A percentile compares a stretch with the other conserved stretches of the same genome.
These are phyloP conservation scores for Xerocomellus intermedius DNA, from an alignment of 768 basidiomycete genomes.

Conservation along the genomic window DNA sequence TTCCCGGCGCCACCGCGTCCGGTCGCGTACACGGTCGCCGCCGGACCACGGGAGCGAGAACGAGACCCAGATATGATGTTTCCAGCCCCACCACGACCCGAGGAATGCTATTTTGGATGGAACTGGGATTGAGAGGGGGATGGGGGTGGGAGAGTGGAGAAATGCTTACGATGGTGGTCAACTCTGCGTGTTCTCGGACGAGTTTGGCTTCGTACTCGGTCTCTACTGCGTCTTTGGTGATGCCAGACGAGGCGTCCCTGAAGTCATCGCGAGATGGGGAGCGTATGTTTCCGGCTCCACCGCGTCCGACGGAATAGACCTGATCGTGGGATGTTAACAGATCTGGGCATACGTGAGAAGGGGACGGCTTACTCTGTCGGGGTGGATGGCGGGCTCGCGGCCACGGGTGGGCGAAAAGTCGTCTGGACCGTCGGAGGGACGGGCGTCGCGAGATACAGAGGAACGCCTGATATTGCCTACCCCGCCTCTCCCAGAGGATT, in stretches of 20 bases:
- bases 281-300: conserved; percentile 83
- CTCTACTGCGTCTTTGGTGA: conserved; percentile 27
- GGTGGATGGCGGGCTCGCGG: conserved; percentile 48
- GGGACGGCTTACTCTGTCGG: conserved; percentile 35
- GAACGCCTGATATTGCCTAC: conserved; percentile 60
- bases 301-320: conserved; percentile 64
- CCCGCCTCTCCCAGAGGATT: conserved; percentile 68
- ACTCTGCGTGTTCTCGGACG: conserved; percentile 29
- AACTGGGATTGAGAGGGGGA: neutral
- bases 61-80: conserved; percentile 59
- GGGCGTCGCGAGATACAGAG: conserved; percentile 44
- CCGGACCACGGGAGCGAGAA: conserved; percentile 47
- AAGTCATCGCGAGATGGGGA: conserved; percentile 55
- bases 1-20: conserved; percentile 70
- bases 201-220: conserved; percentile 23
- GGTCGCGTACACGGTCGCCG: conserved; percentile 40
- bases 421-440: conserved; percentile 47
- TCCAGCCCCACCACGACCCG: conserved; percentile 64
- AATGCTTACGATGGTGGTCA: conserved; percentile 36
- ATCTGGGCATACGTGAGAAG: neutral
- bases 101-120: conserved; percentile 44
- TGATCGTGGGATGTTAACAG: neutral
- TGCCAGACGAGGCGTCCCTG: conserved; percentile 36
- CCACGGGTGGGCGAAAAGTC: conserved; percentile 57
- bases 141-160: neutral